phyloP scores from a whole-genome alignment of 139 green algal species.

The Volvox africanus region DNA sequence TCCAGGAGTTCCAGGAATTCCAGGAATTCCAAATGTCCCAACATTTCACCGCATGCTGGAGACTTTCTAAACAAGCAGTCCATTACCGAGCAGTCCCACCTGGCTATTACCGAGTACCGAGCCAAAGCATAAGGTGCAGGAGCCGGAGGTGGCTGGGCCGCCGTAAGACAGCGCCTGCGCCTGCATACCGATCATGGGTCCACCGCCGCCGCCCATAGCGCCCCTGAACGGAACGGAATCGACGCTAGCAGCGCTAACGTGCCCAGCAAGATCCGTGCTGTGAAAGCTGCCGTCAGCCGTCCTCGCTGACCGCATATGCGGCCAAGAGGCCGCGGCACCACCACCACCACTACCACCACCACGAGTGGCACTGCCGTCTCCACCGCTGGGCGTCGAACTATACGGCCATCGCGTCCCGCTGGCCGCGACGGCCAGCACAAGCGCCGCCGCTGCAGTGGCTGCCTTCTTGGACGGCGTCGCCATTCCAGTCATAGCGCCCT shows the following conservation, averaged over 20 bases:
- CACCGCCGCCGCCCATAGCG: background rate
- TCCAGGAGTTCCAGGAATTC: too few relatives aligned
- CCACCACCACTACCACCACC: background rate
- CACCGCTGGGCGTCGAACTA: background rate
- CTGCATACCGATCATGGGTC: background rate
- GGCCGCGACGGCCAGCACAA: slow-evolving; percentile 5
- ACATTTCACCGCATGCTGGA: background rate
- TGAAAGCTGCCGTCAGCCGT: background rate
- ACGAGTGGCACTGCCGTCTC: background rate
- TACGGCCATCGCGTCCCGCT: slow-evolving; percentile 5
- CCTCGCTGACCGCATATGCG: background rate
- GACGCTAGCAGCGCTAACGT: background rate
- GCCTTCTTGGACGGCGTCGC: slow-evolving; percentile 33
- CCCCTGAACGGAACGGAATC: too few relatives aligned
- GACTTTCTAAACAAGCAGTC: background rate
- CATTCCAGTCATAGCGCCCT: background rate
- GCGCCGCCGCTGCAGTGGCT: background rate
- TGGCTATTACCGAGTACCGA: slow-evolving; percentile 1
- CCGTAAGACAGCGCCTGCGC: background rate
- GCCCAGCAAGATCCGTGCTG: background rate
- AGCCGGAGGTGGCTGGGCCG: background rate
- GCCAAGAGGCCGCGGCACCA: too few relatives aligned
- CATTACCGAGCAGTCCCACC: background rate
- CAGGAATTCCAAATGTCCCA: background rate
- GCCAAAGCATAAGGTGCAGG: slow-evolving; percentile 22